Conservation (phyloP, 495 filamentous ascomycete species). For the Sordaria brevicollis region DNA sequence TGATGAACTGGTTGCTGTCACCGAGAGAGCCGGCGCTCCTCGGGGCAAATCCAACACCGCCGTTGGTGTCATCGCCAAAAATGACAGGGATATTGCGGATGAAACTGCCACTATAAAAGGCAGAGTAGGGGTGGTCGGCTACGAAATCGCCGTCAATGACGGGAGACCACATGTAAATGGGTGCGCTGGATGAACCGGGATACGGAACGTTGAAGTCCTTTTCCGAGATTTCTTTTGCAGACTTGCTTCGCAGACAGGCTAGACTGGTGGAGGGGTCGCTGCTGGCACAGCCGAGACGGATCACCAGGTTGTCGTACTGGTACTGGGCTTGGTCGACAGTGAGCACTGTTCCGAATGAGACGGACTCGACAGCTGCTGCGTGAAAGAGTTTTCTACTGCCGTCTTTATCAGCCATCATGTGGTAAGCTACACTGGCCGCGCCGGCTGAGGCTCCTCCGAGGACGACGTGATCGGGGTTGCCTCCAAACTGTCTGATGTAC, state of each 20-base stretch:
- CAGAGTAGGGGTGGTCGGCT: constrained; percentile 46
- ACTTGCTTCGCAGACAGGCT: constrained; percentile 45
- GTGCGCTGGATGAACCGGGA: constrained; percentile 32
- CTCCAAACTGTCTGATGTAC: constrained; percentile 57
- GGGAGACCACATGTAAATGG: constrained; percentile 42
- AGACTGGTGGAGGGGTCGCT: constrained; percentile 35
- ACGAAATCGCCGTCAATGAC: constrained; percentile 52
- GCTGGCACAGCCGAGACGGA: constrained; percentile 41
- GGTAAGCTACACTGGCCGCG: constrained; percentile 49
- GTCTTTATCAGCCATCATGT: constrained; percentile 47
- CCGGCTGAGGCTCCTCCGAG: constrained; percentile 60
- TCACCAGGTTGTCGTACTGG: constrained; percentile 51
- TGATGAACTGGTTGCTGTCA: constrained; percentile 46
- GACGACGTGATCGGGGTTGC: constrained; percentile 56
- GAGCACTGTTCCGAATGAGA: constrained; percentile 52
- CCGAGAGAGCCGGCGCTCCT: constrained; percentile 30
- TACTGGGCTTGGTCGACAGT: constrained; percentile 53
- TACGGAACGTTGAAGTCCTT: constrained; percentile 45
- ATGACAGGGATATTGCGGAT: constrained; percentile 55
- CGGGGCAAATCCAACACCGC: constrained; percentile 57
- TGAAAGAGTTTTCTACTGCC: constrained; percentile 40
- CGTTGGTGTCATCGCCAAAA: constrained; percentile 61
- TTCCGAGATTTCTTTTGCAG: constrained; percentile 38
- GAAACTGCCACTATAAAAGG: constrained; percentile 50
- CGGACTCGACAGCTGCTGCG: constrained; percentile 53